These are phyloP conservation scores for Botrytis deweyae DNA, from an alignment of 2,329 filamentous ascomycete genomes.

Conservation along the genomic window DNA sequence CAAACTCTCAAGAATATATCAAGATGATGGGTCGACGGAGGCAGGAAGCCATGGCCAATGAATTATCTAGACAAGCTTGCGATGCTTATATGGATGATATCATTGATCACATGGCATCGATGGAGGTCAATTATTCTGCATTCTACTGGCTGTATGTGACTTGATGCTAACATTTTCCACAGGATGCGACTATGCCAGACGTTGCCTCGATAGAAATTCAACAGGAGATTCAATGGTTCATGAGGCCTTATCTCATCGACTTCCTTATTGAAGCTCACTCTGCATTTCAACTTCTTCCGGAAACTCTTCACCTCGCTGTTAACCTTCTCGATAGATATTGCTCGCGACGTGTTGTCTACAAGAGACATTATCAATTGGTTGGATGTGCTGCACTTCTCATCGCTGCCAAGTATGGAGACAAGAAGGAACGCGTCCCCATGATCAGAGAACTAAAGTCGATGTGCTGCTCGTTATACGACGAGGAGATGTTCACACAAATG, in stretches of 20 bases:
- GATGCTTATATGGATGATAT: constrained; percentile 95
- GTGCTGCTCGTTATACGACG: constrained; percentile 98
- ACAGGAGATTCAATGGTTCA: constrained; percentile 99
- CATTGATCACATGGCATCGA: constrained; percentile 88
- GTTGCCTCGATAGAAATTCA: constrained; percentile 98
- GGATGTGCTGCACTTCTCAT: constrained; percentile 95
- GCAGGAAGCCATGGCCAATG: constrained; percentile 84
- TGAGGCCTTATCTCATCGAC: constrained; percentile 96
- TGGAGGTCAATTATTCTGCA: constrained; percentile 63
- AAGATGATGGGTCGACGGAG: constrained; percentile 77
- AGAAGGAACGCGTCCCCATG: constrained; percentile 97
- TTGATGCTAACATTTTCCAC: constrained; percentile 37
- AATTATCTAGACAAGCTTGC: constrained; percentile 79
- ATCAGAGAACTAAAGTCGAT: constrained; percentile 97
- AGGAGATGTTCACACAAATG: constrained; percentile 99
- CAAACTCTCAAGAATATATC: constrained; percentile 65
- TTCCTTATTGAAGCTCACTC: constrained; percentile 97
- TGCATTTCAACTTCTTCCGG: constrained; percentile 88
- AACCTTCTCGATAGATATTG: constrained; percentile 98
- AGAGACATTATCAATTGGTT: constrained; percentile 97
- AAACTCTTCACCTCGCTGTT: constrained; percentile 93
- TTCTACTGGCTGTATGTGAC: constrained; percentile 18
- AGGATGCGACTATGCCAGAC: constrained; percentile 87
- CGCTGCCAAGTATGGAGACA: constrained; percentile 97
- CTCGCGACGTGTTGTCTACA: constrained; percentile 96